Base-by-base conservation (phyloP, 805 yeast species). In the Blastobotrys peoriensis region DNA sequence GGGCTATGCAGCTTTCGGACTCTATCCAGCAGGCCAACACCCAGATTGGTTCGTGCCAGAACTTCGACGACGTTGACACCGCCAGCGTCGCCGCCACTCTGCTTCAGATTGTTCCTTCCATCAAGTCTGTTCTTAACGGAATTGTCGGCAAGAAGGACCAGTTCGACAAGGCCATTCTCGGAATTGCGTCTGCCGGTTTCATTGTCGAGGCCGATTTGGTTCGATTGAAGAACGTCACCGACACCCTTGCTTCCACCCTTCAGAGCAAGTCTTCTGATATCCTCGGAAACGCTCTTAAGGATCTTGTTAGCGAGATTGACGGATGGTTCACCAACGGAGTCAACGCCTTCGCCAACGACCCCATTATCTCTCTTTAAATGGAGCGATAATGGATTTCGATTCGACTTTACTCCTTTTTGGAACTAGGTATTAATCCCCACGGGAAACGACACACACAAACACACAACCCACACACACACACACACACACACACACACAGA, bases 11-110 rank as follows among this genome's bases (percentile, higher is more conserved):
- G 17, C 18, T 33, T 13, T 5, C 36, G 5, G 18, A 33, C 17
- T 13, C 15, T n/a, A 16, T 33, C 36, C 18, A 13, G 17, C 10
- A 8, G 6, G 18, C 36, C 13, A 16, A 5, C 18, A 16, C 15
- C 17, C 36, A 33, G 36, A 13, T 33, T 8, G 8, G 9, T 16
- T 8, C 5, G 18, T 33, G 36, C 17, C 9, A 10, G 9, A 33
- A 33, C 17, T 33, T 33, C 17, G 18, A 33, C 17, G 36, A 33
- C 36, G 9, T 6, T 8, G 36, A 33, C 36, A n/a, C 36, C 36
- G 36, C 36, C 13, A 33, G 18, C 17, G 36, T 33, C 13, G 36
- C 36, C 13, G n/a, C 36, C n/a, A 33, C 36, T 33, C 36, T 33
- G 5, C 18, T 33, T 13, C 17, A 6, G 15, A 16, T 33, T 16